Evolutionary conservation across 2,329 filamentous ascomycete genomes (phyloP), one percentile per base, ranked within the genome.

Genomic region (Colletotrichum costaricense): DNA sequence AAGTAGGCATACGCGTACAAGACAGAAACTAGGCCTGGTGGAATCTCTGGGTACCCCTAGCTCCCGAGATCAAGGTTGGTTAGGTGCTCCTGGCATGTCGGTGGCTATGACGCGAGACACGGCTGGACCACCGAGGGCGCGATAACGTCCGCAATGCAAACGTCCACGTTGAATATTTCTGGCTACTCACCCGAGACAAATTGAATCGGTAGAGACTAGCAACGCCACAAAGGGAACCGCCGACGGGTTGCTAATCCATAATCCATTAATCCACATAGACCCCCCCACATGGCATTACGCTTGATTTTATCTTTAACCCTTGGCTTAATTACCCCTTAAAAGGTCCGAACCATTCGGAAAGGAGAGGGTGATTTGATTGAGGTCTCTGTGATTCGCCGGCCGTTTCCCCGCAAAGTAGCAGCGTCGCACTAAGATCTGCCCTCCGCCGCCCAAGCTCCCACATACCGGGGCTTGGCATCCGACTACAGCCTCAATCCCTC

Each of bases 261-360:
- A 42, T 49, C 60, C 60, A 63, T 35, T 35, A 35, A 35, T 35
- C 38, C 49, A 24, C 42, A 42, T 42, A 35, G 33, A 35, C 42
- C 42, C 28, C 33, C 24, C 60, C 60, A 63, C 60, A 26, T 28
- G 24, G 42, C 62, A 54, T 63, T 52, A 63, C 26, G 62, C 42
- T 46, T 63, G 42, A 63, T 30, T 63, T 63, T 30, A 63, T 63
- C 35, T 63, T 63, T 63, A 63, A 63, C 35, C 38, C 58, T 49
- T 49, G 49, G 62, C 42, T 30, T 63, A 30, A 54, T 52, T 30
- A 30, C 49, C 38, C 30, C 42, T 49, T 52, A 33, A 49, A 52
- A 63, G 52, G 5, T 35, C 62, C 42, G 62, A 63, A 54, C 62
- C 62, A 63, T 52, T 63, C 42, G 62, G 42, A 63, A 22, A 26